These are phyloP conservation scores for Anthoceros angustus DNA, from an alignment of 225 moss, liverwort and hornwort genomes.

Conservation along the genomic window DNA sequence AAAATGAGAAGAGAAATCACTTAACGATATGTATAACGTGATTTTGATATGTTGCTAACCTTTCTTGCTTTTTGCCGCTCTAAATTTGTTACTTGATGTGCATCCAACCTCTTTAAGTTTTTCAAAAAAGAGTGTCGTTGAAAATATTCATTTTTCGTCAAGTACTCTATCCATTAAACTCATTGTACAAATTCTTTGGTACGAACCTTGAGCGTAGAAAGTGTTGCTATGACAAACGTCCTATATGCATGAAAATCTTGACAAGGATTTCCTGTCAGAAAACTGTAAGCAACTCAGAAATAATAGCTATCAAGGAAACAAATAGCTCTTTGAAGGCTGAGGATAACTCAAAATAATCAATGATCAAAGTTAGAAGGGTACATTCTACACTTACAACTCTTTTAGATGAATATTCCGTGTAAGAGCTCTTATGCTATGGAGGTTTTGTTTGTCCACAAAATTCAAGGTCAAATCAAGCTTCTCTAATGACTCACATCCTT, in stretches of 20 bases:
- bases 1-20: not conserved
- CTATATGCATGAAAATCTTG: constrained; percentile 64
- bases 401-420: constrained; percentile 51
- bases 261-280: constrained; percentile 85
- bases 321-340: not conserved
- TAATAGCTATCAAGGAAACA: constrained; percentile 1
- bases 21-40: not conserved
- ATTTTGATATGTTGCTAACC: constrained; percentile 14
- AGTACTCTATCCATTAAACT: not conserved
- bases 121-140: not conserved
- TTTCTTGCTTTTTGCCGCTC: constrained; percentile 65
- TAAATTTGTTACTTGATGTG: constrained; percentile 57
- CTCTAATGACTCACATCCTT: constrained; percentile 62
- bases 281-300: constrained; percentile 25
- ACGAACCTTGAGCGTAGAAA: constrained; percentile 57
- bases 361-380: not conserved
- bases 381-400: constrained; percentile 38
- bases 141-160: not conserved
- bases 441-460: constrained; percentile 45
- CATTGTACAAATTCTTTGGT: not conserved
- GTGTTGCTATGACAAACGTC: constrained; percentile 47
- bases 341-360: not conserved
- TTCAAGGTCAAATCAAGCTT: constrained; percentile 85
- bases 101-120: constrained; percentile 46
- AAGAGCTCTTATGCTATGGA: constrained; percentile 27